These are phyloP conservation scores for Lachnum nothofagi DNA, from an alignment of 2,329 filamentous ascomycete species.

Conservation along the genomic window DNA sequence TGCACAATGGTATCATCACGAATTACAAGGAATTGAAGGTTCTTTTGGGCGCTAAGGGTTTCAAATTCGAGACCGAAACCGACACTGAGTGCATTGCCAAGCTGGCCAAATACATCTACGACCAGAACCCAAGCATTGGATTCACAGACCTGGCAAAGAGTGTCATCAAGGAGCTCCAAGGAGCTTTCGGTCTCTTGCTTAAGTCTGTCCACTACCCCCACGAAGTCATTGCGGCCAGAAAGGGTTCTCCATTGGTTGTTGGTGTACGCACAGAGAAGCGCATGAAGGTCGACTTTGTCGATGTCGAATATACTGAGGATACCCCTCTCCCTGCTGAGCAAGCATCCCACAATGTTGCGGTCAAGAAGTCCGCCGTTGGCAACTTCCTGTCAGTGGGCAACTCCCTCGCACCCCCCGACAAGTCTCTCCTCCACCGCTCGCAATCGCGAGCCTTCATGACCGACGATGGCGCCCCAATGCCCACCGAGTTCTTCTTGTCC, in stretches of 20 bases:
- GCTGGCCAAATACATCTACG: conserved; percentile 95
- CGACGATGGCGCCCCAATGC: conserved; percentile 95
- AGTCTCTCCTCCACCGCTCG: conserved; percentile 95
- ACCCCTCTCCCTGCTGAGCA: conserved; percentile 81
- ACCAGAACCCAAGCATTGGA: conserved; percentile 87
- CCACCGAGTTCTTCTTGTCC: conserved; percentile 98
- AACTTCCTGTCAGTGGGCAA: conserved; percentile 62
- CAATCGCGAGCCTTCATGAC: conserved; percentile 99
- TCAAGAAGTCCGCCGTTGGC: conserved; percentile 76
- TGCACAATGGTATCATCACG: conserved; percentile 99
- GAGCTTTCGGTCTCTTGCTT: conserved; percentile 92
- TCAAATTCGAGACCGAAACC: conserved; percentile 98
- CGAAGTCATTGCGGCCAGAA: conserved; percentile 94
- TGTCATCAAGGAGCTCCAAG: conserved; percentile 96
- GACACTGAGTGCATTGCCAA: conserved; percentile 99
- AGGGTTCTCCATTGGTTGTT: conserved; percentile 95
- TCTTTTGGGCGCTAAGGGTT: conserved; percentile 87
- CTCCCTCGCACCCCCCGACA: conserved; percentile 85
- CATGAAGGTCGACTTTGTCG: conserved; percentile 99
- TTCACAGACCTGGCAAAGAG: conserved; percentile 97
- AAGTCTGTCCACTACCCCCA: conserved; percentile 99
- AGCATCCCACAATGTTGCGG: conserved; percentile 90
- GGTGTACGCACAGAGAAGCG: conserved; percentile 95
- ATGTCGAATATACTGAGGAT: conserved; percentile 90
- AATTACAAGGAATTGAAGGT: conserved; percentile 99